phyloP scores from a whole-genome alignment of 2,329 filamentous ascomycete genomes.

The Trichoderma breve region DNA sequence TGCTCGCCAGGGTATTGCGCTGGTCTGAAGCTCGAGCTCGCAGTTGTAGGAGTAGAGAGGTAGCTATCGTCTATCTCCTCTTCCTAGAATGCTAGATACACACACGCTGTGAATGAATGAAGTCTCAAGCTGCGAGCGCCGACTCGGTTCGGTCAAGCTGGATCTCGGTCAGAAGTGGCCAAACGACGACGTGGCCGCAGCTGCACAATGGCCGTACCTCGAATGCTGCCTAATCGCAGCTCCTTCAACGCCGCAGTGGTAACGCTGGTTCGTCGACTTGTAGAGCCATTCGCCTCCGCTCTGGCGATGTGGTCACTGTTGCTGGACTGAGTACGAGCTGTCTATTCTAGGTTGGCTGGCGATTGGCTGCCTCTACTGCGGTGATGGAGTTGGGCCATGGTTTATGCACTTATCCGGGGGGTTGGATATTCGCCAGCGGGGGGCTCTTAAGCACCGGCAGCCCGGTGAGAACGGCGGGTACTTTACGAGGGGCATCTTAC shows the following conservation, averaged over 20 bases:
- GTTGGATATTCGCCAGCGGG: neutral
- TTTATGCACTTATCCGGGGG: constrained; percentile 17
- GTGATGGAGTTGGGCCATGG: neutral
- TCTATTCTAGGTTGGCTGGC: neutral
- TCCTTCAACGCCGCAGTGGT: constrained; percentile 16
- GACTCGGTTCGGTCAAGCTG: neutral
- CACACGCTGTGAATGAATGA: neutral
- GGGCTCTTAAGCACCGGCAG: neutral
- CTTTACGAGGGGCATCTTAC: neutral
- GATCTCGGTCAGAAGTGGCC: constrained; percentile 5
- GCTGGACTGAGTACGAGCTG: neutral
- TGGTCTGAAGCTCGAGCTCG: neutral
- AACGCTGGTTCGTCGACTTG: constrained; percentile 1
- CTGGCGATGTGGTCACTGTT: constrained; percentile 20
- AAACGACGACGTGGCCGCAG: constrained; percentile 1
- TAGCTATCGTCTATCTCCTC: neutral
- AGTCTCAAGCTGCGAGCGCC: neutral
- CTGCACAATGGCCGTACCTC: neutral
- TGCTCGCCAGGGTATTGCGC: neutral
- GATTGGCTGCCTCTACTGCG: neutral
- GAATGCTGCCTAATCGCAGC: neutral
- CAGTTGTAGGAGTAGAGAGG: neutral
- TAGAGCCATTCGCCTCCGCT: constrained; percentile 15
- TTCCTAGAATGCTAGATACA: neutral
- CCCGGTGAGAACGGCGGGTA: neutral